Evolutionary conservation across 257 asterid species (phyloP).

Genomic region (Solanum boliviense): DNA sequence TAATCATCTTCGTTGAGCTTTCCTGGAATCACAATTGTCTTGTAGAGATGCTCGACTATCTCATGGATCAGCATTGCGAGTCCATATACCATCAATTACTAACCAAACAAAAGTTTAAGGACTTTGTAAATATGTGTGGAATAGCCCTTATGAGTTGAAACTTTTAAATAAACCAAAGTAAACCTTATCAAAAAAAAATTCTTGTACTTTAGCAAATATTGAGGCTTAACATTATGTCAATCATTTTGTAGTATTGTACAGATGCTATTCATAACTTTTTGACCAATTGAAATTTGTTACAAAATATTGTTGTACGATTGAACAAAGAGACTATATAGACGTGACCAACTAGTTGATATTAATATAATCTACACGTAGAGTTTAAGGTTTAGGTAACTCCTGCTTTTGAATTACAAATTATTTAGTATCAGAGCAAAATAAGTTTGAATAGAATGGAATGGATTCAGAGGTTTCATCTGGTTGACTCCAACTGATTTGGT

Average conservation of each 20-base stretch:
- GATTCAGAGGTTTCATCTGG: background rate
- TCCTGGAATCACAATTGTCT: background rate
- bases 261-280: background rate
- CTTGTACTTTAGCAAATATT: background rate
- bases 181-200: background rate
- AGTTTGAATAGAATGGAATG: background rate
- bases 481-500: background rate
- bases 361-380: background rate
- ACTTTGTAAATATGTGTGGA: background rate
- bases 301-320: background rate
- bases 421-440: background rate
- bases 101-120: background rate
- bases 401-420: background rate
- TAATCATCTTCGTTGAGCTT: background rate
- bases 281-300: background rate
- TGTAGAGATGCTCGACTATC: background rate
- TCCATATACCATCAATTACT: background rate
- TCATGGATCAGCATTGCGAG: background rate
- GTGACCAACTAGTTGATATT: background rate
- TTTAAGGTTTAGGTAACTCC: background rate
- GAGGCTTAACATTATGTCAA: background rate
- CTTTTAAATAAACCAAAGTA: background rate
- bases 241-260: background rate
- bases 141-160: background rate
- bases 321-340: background rate